phyloP scores from a whole-genome alignment of 257 asterid genomes.

The Solanum acaule region DNA sequence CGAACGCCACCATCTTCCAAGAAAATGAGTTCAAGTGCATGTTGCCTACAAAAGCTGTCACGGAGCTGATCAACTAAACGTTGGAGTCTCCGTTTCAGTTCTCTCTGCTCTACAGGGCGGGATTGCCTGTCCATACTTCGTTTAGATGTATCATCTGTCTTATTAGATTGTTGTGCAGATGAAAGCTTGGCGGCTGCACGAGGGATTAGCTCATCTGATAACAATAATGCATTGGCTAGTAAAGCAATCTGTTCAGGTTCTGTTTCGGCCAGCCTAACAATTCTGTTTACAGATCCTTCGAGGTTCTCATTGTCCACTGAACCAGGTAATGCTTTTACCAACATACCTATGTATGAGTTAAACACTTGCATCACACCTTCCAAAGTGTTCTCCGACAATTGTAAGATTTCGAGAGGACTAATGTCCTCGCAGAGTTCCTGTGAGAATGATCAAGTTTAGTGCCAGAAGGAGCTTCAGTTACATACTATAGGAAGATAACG shows the following conservation, averaged over 20 bases:
- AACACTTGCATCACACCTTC: conserved; percentile 71
- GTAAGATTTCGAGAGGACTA: conserved; percentile 67
- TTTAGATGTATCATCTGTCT: conserved; percentile 34
- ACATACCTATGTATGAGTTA: conserved; percentile 45
- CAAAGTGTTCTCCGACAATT: conserved; percentile 54
- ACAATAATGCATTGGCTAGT: conserved; percentile 64
- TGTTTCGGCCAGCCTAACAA: conserved; percentile 63
- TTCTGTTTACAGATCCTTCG: conserved; percentile 57
- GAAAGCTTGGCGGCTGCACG: conserved; percentile 59
- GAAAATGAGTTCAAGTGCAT: conserved; percentile 80
- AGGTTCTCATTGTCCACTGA: conserved; percentile 67
- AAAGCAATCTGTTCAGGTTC: conserved; percentile 62
- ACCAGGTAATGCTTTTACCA: conserved; percentile 71
- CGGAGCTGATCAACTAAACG: conserved; percentile 74
- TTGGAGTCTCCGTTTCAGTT: conserved; percentile 59
- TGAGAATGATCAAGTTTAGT: neutral
- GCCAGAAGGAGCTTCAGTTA: neutral
- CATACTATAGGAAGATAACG: neutral
- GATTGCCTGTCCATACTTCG: conserved; percentile 29
- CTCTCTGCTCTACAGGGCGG: conserved; percentile 73
- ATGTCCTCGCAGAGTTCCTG: conserved; percentile 89
- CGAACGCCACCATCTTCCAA: conserved; percentile 74
- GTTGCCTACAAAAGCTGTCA: conserved; percentile 85
- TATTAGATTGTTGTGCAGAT: conserved; percentile 10
- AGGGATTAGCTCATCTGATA: conserved; percentile 80